Conservation (phyloP, 441 rosid genomes). For the Dalechampia spathulata region DNA sequence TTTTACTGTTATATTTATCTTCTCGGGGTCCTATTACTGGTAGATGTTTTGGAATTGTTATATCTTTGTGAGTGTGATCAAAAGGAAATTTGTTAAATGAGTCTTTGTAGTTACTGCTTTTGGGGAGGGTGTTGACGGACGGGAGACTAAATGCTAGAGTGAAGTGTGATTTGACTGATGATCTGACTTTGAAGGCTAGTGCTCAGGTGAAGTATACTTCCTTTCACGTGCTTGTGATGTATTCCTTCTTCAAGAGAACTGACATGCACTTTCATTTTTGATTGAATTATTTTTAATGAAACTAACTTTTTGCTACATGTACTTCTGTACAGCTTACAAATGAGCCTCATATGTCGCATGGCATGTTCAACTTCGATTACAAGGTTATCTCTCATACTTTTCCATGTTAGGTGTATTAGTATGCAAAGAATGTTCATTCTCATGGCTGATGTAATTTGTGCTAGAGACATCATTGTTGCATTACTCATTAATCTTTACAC, state of each 20-base stretch:
- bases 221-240: neutral
- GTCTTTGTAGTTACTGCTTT: slow-evolving; percentile 62
- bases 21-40: neutral
- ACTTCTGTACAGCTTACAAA: slow-evolving; percentile 53
- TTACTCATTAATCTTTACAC: no score
- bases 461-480: neutral
- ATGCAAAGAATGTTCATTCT: neutral
- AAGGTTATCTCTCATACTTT: slow-evolving; percentile 39
- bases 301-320: slow-evolving; percentile 11
- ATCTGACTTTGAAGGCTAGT: slow-evolving; percentile 64
- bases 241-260: neutral
- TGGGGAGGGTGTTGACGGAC: slow-evolving; percentile 85
- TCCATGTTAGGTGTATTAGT: neutral
- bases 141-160: slow-evolving; percentile 88
- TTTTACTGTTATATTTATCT: slow-evolving; percentile 1
- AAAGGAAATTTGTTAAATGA: slow-evolving; percentile 12
- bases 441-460: neutral
- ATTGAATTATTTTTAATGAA: neutral
- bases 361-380: slow-evolving; percentile 84
- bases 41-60: neutral
- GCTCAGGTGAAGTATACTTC: slow-evolving; percentile 46
- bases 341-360: slow-evolving; percentile 87
- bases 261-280: neutral
- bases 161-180: slow-evolving; percentile 78
- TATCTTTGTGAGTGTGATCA: slow-evolving; percentile 1